phyloP scores from a whole-genome alignment of 345 rosid genomes.

The Eucalyptus regnans region DNA sequence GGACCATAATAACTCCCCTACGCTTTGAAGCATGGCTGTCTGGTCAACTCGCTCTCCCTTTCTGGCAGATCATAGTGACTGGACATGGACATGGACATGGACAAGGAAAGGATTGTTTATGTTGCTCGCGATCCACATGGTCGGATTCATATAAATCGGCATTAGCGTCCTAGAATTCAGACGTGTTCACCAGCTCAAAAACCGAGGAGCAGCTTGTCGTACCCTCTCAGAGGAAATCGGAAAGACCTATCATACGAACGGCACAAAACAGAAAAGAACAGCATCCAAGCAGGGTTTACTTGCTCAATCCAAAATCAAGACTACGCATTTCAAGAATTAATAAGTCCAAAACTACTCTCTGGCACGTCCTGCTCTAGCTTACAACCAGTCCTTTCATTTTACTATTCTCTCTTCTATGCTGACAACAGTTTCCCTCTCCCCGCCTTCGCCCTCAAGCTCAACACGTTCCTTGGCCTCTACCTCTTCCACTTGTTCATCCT shows the following conservation, averaged over 20 bases:
- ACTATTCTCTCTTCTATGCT: not conserved
- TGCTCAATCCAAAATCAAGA: not conserved
- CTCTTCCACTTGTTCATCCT: constrained; percentile 16
- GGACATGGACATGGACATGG: not conserved
- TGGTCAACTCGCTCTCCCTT: not conserved
- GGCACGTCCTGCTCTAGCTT: not conserved
- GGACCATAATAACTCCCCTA: not conserved
- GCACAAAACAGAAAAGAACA: not conserved
- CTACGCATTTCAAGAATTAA: not conserved
- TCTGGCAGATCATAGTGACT: not conserved
- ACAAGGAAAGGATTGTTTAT: not conserved
- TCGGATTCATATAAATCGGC: not conserved
- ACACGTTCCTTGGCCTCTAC: constrained; percentile 15
- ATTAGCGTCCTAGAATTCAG: not conserved
- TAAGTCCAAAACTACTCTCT: not conserved
- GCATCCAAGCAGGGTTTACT: not conserved
- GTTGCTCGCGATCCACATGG: not conserved
- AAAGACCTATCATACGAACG: not conserved
- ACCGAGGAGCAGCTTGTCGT: not conserved
- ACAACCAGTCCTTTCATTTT: not conserved
- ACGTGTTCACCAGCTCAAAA: not conserved
- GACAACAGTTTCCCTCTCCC: not conserved
- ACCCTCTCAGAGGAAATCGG: not conserved
- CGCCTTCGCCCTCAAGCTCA: not conserved
- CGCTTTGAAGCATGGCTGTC: not conserved